Conservation (phyloP, 768 basidiomycete genomes). For the Amanita subjunquillea region DNA sequence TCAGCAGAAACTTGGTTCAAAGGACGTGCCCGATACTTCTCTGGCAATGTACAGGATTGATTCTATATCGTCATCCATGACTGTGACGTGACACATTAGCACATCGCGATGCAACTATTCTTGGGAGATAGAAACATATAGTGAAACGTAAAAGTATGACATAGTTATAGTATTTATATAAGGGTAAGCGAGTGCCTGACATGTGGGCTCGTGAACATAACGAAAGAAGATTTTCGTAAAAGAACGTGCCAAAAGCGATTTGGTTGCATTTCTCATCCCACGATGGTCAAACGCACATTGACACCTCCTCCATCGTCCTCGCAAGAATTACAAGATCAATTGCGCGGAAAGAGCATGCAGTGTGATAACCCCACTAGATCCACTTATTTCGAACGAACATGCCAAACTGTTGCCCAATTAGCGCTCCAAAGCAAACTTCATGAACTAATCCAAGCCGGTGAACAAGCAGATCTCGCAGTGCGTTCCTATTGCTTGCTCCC, state of each 20-base stretch:
- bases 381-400: constrained; percentile 28
- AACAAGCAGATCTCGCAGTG: constrained; percentile 46
- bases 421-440: constrained; percentile 32
- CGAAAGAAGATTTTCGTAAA: too few species aligned
- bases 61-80: constrained; percentile 78
- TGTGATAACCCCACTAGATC: constrained; percentile 9
- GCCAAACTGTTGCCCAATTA: constrained; percentile 33
- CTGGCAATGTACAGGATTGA: constrained; percentile 85
- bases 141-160: too few species aligned
- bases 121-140: too few species aligned
- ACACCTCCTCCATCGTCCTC: constrained; percentile 55
- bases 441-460: constrained; percentile 36
- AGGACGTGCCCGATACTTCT: constrained; percentile 71
- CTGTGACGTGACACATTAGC: constrained; percentile 8
- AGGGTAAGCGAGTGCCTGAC: too few species aligned
- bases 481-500: constrained; percentile 11
- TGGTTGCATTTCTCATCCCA: constrained; percentile 5
- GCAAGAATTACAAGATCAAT: constrained; percentile 45
- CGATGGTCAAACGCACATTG: constrained; percentile 50
- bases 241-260: too few species aligned
- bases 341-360: constrained; percentile 15
- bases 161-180: too few species aligned
- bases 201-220: too few species aligned
- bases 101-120: background rate
- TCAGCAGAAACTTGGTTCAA: background rate